These are phyloP conservation scores for Mucor irregularis DNA, from an alignment of 371 early-diverging fungal genomes.

Conservation along the genomic window DNA sequence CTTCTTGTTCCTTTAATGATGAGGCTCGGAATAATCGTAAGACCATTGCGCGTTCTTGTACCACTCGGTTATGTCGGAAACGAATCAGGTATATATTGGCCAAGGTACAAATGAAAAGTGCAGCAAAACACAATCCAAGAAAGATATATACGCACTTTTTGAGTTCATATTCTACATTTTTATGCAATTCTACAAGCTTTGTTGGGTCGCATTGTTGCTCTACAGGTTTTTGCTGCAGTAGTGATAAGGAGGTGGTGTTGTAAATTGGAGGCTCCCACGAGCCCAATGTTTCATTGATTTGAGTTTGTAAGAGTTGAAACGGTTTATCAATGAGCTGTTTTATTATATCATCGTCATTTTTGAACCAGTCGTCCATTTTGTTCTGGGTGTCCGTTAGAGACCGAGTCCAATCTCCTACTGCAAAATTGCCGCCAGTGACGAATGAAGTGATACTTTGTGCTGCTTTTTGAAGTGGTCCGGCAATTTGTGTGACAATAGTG, in stretches of 20 bases:
- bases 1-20: background rate
- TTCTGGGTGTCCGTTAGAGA: constrained; percentile 19
- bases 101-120: background rate
- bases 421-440: background rate
- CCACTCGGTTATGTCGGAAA: background rate
- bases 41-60: constrained; percentile 3
- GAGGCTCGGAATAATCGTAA: background rate
- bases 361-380: constrained; percentile 31
- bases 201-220: background rate
- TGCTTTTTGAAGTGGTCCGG: constrained; percentile 29
- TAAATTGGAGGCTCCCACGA: constrained; percentile 9
- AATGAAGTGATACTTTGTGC: constrained; percentile 24
- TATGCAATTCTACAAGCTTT: background rate
- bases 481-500: constrained; percentile 19
- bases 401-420: constrained; percentile 20
- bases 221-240: too few relatives aligned
- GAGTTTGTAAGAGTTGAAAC: constrained; percentile 21
- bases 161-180: background rate
- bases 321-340: constrained; percentile 19
- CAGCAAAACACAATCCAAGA: background rate
- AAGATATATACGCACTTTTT: background rate
- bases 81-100: background rate
- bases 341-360: constrained; percentile 13
- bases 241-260: background rate
- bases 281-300: constrained; percentile 20